Evolutionary conservation across 2,329 filamentous ascomycete genomes (phyloP).

Genomic region (Cercospora berteroae): DNA sequence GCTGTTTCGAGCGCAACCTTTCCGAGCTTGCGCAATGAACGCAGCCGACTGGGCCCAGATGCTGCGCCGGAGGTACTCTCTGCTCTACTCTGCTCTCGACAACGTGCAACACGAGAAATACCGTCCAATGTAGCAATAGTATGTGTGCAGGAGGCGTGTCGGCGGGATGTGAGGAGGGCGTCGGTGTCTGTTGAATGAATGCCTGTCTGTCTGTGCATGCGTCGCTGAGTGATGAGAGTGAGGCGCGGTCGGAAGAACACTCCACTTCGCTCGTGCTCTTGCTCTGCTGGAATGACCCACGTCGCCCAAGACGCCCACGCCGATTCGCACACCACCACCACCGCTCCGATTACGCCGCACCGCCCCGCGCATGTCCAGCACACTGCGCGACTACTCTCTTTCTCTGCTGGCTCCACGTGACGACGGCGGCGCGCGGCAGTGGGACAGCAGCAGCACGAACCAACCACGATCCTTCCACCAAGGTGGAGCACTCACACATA

Average conservation of each 20-base stretch:
- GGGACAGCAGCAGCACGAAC: background rate
- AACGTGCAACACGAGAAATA: background rate
- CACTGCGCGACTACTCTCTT: background rate
- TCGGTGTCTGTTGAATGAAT: background rate
- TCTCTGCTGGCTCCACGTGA: background rate
- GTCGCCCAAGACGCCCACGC: background rate
- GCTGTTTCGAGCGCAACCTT: constrained; percentile 1
- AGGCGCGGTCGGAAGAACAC: background rate
- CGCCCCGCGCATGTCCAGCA: background rate
- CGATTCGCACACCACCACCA: background rate
- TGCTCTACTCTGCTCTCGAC: background rate
- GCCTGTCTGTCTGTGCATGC: background rate
- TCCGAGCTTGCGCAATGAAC: background rate
- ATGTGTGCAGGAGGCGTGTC: background rate
- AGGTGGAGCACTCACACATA: background rate
- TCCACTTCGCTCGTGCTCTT: constrained; percentile 1
- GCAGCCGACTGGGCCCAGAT: background rate
- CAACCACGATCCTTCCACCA: constrained; percentile 1
- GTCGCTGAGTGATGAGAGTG: background rate
- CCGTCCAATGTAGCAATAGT: background rate
- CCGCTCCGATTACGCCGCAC: background rate
- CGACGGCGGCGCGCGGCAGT: background rate
- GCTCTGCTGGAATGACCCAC: constrained; percentile 2
- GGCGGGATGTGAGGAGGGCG: background rate
- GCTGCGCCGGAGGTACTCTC: background rate